phyloP scores from a whole-genome alignment of 805 yeast species.

The Pichia cephalocereana region DNA sequence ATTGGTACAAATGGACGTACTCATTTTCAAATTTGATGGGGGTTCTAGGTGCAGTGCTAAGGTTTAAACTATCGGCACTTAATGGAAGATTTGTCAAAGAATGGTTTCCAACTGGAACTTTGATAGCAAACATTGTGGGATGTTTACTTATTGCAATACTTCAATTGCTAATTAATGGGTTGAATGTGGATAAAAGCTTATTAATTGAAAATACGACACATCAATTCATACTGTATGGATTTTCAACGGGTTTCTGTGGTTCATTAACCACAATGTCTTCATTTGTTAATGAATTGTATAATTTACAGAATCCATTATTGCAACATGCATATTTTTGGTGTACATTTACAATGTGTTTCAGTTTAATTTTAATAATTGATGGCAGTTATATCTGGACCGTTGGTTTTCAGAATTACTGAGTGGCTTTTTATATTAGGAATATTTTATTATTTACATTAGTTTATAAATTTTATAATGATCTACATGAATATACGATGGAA shows the following conservation, averaged over 20 bases:
- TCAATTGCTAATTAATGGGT: slow-evolving; percentile 15
- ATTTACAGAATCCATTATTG: slow-evolving; percentile 16
- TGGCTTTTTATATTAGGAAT: neutral
- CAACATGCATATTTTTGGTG: slow-evolving; percentile 41
- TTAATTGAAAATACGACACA: slow-evolving; percentile 13
- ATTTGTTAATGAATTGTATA: slow-evolving; percentile 55
- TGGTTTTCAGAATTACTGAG: slow-evolving; percentile 25
- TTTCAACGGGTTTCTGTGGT: slow-evolving; percentile 24
- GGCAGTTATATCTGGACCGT: slow-evolving; percentile 69
- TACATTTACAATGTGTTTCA: slow-evolving; percentile 41
- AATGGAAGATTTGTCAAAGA: slow-evolving; percentile 29
- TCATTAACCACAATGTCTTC: slow-evolving; percentile 52
- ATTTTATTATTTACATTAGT: neutral
- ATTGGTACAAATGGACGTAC: slow-evolving; percentile 56
- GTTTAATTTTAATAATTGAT: slow-evolving; percentile 43
- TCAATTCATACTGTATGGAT: slow-evolving; percentile 16
- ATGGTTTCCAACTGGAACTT: slow-evolving; percentile 50
- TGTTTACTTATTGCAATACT: slow-evolving; percentile 15
- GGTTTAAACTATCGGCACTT: slow-evolving; percentile 47
- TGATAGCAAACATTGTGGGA: slow-evolving; percentile 27
- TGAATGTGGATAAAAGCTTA: neutral
- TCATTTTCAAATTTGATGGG: slow-evolving; percentile 57
- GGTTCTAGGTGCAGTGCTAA: slow-evolving; percentile 55
- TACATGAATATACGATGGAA: neutral
- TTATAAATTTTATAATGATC: neutral